Evolutionary conservation across 139 green algal genomes (phyloP).

Genomic region (Chlamydomonas eustigma): DNA sequence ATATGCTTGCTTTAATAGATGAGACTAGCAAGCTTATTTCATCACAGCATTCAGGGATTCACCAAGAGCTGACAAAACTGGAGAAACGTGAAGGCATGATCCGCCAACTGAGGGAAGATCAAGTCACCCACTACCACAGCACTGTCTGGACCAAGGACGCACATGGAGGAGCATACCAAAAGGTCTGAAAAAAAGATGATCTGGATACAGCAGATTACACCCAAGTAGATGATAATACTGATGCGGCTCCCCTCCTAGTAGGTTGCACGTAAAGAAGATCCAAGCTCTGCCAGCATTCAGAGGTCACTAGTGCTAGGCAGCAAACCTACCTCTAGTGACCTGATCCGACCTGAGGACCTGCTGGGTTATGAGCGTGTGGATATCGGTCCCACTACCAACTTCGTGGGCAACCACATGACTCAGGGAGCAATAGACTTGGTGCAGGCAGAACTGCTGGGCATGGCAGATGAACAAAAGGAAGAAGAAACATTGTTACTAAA

Average conservation of each 20-base stretch:
- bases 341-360: background rate
- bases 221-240: background rate
- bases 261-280: background rate
- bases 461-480: too few species aligned
- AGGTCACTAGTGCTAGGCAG: background rate
- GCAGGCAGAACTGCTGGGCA: conserved; percentile 50
- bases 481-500: too few species aligned
- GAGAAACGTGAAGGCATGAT: background rate
- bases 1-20: too few species aligned
- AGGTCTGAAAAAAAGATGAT: conserved; percentile 30
- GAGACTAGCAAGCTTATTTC: too few species aligned
- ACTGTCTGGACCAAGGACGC: conserved; percentile 76
- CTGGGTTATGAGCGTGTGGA: conserved; percentile 7
- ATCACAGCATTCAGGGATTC: too few species aligned
- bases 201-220: background rate
- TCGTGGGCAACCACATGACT: conserved; percentile 13
- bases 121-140: conserved; percentile 47
- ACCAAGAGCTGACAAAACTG: background rate
- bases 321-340: background rate
- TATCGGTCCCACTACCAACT: conserved; percentile 8
- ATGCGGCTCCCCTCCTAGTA: background rate
- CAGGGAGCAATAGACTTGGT: conserved; percentile 39
- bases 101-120: background rate
- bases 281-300: background rate
- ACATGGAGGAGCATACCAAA: conserved; percentile 71